These are phyloP conservation scores for Emergomyces pasteurianus DNA, from an alignment of 2,329 filamentous ascomycete species.

Conservation along the genomic window DNA sequence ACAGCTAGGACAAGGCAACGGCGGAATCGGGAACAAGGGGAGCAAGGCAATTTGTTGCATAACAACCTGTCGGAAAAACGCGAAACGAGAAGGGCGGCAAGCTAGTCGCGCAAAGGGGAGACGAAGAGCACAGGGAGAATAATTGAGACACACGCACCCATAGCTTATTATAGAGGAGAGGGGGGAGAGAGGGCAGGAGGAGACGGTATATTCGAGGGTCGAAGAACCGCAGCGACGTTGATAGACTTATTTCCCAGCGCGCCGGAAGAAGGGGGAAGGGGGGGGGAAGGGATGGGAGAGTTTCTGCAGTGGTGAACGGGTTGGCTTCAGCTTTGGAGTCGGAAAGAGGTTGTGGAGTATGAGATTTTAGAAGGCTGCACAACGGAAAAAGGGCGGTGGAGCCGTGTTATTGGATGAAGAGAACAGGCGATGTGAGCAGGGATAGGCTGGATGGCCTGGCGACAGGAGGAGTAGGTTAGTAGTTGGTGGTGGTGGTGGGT, in stretches of 20 bases:
- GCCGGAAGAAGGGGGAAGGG: neutral
- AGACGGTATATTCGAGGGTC: neutral
- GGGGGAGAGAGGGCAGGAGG: conserved; percentile 3
- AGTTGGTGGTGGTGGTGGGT: neutral
- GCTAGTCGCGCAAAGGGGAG: neutral
- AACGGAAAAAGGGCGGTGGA: neutral
- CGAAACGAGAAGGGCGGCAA: neutral
- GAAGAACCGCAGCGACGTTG: neutral
- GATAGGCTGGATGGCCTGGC: neutral
- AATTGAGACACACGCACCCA: conserved; percentile 12
- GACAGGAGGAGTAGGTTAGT: neutral
- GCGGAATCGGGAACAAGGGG: neutral
- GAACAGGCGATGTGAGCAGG: neutral
- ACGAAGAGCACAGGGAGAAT: neutral
- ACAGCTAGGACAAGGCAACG: neutral
- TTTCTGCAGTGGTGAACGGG: neutral
- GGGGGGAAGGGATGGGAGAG: neutral
- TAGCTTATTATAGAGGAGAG: conserved; percentile 6
- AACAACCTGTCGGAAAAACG: neutral
- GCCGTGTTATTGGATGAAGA: neutral
- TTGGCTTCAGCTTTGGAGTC: neutral
- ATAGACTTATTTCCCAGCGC: neutral
- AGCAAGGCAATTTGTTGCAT: neutral
- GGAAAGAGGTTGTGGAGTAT: neutral
- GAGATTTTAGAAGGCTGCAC: conserved; percentile 1